Base-by-base conservation (phyloP, 139 green algal species). In the Micromonas commoda region DNA sequence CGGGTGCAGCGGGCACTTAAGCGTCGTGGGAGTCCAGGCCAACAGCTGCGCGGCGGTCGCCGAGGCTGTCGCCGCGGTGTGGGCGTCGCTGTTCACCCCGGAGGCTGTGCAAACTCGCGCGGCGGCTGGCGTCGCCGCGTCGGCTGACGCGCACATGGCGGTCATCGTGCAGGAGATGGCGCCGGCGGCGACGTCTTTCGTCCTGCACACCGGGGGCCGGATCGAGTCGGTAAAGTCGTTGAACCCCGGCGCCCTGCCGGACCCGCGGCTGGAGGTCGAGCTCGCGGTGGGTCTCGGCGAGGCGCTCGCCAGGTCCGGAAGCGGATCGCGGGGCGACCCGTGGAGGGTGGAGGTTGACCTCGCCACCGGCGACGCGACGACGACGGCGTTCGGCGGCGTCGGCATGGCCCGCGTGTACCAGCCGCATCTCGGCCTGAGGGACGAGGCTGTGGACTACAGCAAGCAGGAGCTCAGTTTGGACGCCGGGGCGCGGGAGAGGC, bases 241-340 rank as follows among this genome's bases (percentile, higher is more conserved):
- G 81, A 90, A 23, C 91, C n/a, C n/a, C n/a, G n/a, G n/a, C n/a
- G n/a, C n/a, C n/a, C n/a, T n/a, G n/a, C n/a, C n/a, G n/a, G n/a
- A n/a, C n/a, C n/a, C n/a, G n/a, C n/a, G n/a, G n/a, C n/a, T n/a
- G n/a, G n/a, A n/a, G n/a, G n/a, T 89, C 9, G 94, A 97, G 86
- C 33, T 97, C 32, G 94, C 90, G 3, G 82, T 86, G 3, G 93
- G 92, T 0, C 85, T 96, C 39, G 94, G 94, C 0, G 94, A 98
- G 83, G 97, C 91, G 3, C 87, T 98, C 51, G 94, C 94, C 0
- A n/a, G n/a, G n/a, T n/a, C n/a, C n/a, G n/a, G n/a, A n/a, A 87
- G 87, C 51, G 93, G 91, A 60, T 23, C 28, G 13, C 93, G 88
- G 1, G 94, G 94, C 76, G 91, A 87, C 0, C 88, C 92, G 26